Conservation (phyloP, 2,329 filamentous ascomycete genomes). For the Sclerotinia spermophila region DNA sequence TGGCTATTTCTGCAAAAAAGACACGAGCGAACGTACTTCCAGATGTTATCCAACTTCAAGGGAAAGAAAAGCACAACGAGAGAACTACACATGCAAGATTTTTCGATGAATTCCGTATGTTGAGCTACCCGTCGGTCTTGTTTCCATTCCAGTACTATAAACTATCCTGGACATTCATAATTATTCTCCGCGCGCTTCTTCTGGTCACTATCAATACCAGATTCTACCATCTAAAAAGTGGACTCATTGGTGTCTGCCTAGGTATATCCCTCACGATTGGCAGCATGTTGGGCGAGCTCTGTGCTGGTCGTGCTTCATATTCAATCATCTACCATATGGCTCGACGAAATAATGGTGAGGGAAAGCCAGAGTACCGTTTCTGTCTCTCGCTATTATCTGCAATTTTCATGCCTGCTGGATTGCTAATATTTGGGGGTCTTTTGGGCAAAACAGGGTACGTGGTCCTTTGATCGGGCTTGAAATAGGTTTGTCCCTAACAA, state of each 20-base stretch:
- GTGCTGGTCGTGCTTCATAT: neutral
- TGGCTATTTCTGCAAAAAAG: neutral
- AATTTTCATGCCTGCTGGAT: neutral
- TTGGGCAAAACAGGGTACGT: neutral
- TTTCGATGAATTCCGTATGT: neutral
- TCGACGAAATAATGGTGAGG: neutral
- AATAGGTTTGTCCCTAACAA: neutral
- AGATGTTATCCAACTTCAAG: neutral
- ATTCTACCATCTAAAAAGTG: neutral
- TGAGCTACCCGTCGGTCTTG: neutral
- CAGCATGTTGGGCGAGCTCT: neutral
- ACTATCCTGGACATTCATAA: neutral
- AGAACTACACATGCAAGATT: neutral
- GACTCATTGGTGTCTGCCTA: neutral
- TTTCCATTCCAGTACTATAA: neutral
- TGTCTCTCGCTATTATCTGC: neutral
- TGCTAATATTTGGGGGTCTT: no score
- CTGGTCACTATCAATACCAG: neutral
- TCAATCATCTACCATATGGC: neutral
- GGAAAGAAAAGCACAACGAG: neutral
- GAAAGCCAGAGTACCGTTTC: neutral
- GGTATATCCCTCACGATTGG: neutral
- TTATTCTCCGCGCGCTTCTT: neutral
- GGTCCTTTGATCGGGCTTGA: neutral
- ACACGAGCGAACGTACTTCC: neutral